Evolutionary conservation across 2,329 filamentous ascomycete genomes (phyloP), one percentile per base, ranked within the genome.

Genomic region (Whalleya microplaca): DNA sequence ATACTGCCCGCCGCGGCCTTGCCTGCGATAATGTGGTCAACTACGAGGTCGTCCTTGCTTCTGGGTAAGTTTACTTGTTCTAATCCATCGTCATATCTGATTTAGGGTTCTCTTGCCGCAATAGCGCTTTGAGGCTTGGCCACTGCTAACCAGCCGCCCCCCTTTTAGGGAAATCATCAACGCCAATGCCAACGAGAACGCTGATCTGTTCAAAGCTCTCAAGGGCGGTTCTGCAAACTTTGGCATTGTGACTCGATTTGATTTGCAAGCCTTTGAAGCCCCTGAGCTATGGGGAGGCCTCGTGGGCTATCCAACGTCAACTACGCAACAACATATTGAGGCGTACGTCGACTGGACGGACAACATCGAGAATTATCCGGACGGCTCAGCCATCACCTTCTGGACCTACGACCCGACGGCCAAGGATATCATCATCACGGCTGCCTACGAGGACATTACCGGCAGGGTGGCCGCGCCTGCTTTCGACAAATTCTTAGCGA

Each of bases 191-290:
- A 53, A 60, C 0, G 55, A 68, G 2, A 71, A 79, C 58, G 10
- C 63, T 0, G 77, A 80, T 53, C 71, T 81, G 2, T 80, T 69
- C 62, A 71, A 69, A 48, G 79, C 78, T 0, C 68, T 80, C 2
- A 75, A 76, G 52, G 79, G 78, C 12, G 79, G 79, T 41, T 70
- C 71, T 14, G 75, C 71, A 57, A 81, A 80, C 63, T 78, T 78
- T 41, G 77, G 76, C 48, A 66, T 74, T 55, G 66, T 72, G 12
- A 70, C 75, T 3, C 59, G 62, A 18, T 64, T 73, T 58, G 70
- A 73, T 41, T 54, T 65, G 59, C 43, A 61, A 41, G 59, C 53
- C 18, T 52, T 65, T 19, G 51, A 56, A 16, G 40, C 55, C 7
- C 45, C 51, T 21, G 12, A 52, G 1, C 45, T 65, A n/a, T 65